These are phyloP conservation scores for Eucalyptus leucophloia DNA, from an alignment of 345 rosid species.

Conservation along the genomic window DNA sequence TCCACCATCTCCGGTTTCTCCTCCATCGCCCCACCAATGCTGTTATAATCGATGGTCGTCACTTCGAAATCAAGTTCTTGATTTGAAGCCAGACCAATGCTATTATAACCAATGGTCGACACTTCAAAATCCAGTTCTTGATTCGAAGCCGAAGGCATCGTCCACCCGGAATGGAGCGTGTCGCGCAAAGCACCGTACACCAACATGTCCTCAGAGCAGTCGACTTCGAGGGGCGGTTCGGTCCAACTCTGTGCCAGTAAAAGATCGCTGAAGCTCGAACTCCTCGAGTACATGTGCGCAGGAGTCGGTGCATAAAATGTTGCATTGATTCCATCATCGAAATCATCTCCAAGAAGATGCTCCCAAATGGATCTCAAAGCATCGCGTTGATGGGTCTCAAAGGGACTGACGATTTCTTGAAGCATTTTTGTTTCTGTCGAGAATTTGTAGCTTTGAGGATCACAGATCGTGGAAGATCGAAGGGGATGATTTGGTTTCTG, in stretches of 20 bases:
- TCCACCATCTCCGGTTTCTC: neutral
- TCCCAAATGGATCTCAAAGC: neutral
- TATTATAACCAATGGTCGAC: neutral
- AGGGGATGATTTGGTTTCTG: neutral
- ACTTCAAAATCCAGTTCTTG: neutral
- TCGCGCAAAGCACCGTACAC: slow-evolving; percentile 8
- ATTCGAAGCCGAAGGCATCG: neutral
- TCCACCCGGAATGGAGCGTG: slow-evolving; percentile 14
- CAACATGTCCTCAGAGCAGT: slow-evolving; percentile 21
- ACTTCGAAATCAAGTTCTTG: neutral
- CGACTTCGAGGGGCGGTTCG: slow-evolving; percentile 11
- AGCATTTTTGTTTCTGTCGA: neutral
- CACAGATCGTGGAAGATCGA: neutral
- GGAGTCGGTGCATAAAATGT: neutral
- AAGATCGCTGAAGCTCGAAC: slow-evolving; percentile 17
- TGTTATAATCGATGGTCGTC: neutral
- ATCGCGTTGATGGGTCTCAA: neutral
- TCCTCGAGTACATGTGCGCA: neutral
- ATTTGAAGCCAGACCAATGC: neutral
- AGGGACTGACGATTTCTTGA: neutral
- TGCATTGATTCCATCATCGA: neutral
- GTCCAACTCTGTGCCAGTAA: slow-evolving; percentile 15
- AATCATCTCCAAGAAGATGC: neutral
- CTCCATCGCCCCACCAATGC: neutral
- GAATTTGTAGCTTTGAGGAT: neutral